These are phyloP conservation scores for Thelonectria blattea DNA, from an alignment of 2,329 filamentous ascomycete genomes.

Conservation along the genomic window DNA sequence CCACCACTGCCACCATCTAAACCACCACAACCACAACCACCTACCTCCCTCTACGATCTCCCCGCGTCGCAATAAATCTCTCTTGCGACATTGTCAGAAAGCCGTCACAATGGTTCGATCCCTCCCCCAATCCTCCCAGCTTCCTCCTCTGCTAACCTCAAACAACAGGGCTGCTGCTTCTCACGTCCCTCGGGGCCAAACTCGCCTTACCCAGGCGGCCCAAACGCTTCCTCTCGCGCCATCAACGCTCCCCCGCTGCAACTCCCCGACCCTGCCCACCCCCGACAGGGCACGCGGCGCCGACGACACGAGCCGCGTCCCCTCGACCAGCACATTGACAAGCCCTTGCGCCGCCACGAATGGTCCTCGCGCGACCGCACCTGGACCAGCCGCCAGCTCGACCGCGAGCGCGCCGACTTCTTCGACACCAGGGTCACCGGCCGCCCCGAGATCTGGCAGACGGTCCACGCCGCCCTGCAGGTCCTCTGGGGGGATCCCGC, in stretches of 20 bases:
- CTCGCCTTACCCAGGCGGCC: slow-evolving; percentile 59
- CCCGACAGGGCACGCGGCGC: slow-evolving; percentile 36
- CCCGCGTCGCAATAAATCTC: background rate
- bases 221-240: slow-evolving; percentile 58
- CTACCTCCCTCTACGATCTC: background rate
- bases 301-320: slow-evolving; percentile 48
- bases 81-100: slow-evolving; percentile 6
- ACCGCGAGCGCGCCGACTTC: slow-evolving; percentile 78
- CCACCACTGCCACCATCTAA: slow-evolving; percentile 5
- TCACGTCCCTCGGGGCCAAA: slow-evolving; percentile 59
- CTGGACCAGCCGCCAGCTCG: slow-evolving; percentile 75
- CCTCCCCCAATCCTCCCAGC: background rate
- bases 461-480: slow-evolving; percentile 71
- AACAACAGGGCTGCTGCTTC: slow-evolving; percentile 63
- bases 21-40: background rate
- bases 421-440: slow-evolving; percentile 90
- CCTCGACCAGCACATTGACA: slow-evolving; percentile 71
- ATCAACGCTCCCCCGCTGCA: slow-evolving; percentile 54
- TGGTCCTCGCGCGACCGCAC: slow-evolving; percentile 68
- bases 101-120: slow-evolving; percentile 31
- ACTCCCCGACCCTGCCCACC: slow-evolving; percentile 40
- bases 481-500: slow-evolving; percentile 66
- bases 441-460: slow-evolving; percentile 78
- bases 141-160: slow-evolving; percentile 24
- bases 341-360: slow-evolving; percentile 68